Percentiles rank a stretch among this genome's conserved stretches.
phyloP scores from a whole-genome alignment of 768 basidiomycete species.

The Serendipita sp. region DNA sequence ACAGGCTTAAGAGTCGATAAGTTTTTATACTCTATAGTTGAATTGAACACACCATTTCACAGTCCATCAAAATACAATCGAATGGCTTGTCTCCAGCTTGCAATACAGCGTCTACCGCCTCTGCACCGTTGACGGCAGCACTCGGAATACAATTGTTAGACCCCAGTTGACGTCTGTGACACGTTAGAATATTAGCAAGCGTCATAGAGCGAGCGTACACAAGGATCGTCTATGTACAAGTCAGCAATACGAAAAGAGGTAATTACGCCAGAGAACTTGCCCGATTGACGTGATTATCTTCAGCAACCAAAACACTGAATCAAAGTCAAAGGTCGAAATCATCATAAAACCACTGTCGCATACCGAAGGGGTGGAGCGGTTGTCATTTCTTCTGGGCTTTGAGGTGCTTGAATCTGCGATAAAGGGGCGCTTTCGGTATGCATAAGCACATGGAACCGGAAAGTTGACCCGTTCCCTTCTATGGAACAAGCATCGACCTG shows the following conservation, averaged over 20 bases:
- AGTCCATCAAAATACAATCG: conserved; percentile 14
- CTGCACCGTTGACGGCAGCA: conserved; percentile 16
- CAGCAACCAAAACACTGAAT: conserved; percentile 15
- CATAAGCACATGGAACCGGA: conserved; percentile 25
- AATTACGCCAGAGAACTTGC: background rate
- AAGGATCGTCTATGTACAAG: conserved; percentile 12
- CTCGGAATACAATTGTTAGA: conserved; percentile 15
- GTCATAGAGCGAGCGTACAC: conserved; percentile 9
- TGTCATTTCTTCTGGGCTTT: background rate
- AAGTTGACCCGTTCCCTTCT: conserved; percentile 23
- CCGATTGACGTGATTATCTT: conserved; percentile 19
- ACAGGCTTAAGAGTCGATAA: conserved; percentile 4
- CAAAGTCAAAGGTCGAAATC: background rate
- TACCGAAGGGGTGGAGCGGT: background rate
- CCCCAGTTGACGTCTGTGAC: conserved; percentile 15
- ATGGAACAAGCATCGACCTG: conserved; percentile 23
- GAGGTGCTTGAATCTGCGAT: background rate
- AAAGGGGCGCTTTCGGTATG: conserved; percentile 6
- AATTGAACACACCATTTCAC: conserved; percentile 18
- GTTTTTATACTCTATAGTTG: background rate
- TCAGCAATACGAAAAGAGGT: background rate
- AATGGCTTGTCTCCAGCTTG: background rate
- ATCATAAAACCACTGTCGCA: background rate
- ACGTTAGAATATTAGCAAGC: background rate
- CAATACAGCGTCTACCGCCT: conserved; percentile 15